Evolutionary conservation across 352 stramenopile species (phyloP), one percentile per base, ranked within the genome.

Genomic region (Pythium aquatile): DNA sequence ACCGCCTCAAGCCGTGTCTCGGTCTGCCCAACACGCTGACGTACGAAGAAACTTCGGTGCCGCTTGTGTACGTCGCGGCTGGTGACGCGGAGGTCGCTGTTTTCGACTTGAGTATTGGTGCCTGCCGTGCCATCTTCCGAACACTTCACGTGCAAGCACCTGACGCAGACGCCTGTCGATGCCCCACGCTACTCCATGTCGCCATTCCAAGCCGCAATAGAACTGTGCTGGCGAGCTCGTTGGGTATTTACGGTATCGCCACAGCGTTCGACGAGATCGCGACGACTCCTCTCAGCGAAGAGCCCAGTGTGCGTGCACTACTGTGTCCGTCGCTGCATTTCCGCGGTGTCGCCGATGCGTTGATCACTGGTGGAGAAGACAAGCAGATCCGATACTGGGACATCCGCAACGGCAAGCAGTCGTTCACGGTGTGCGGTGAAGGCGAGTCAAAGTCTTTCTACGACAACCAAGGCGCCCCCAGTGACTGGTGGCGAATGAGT

Each of bases 301-400:
- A 94, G 55, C 79, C 85, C 20, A 94, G 78, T 58, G 88, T 96
- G 47, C 96, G 80, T 67, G 94, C 73, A n/a, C 86, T 95, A 51
- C 51, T 97, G 61, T 96, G 88, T 76, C 87, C 95, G 73, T 91
- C 90, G 68, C 70, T 94, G 29, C 89, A 95, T 63, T 76, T 97
- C 66, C 80, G 86, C 30, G 88, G 87, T 55, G 87, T 92, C 72
- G 68, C 76, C 29, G 83, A 91, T 65, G 79, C 82, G 39, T 72
- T 99, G 35, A 94, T 99, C 55, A 99, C 96, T 0, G 96, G 93
- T 49, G 97, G 96, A 6, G 95, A 96, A 65, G 96, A 99, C 71
- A 82, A 92, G 29, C 83, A 96, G 71, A 97, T 99, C 65, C 85
- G 96, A 29, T 99, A 98, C 77, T 99, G 97, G 97, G 94, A 99